A percentile compares a stretch with the other conserved stretches of the same genome.
These are phyloP conservation scores for Adansonia gregorii DNA, from an alignment of 441 rosid species.

Conservation along the genomic window DNA sequence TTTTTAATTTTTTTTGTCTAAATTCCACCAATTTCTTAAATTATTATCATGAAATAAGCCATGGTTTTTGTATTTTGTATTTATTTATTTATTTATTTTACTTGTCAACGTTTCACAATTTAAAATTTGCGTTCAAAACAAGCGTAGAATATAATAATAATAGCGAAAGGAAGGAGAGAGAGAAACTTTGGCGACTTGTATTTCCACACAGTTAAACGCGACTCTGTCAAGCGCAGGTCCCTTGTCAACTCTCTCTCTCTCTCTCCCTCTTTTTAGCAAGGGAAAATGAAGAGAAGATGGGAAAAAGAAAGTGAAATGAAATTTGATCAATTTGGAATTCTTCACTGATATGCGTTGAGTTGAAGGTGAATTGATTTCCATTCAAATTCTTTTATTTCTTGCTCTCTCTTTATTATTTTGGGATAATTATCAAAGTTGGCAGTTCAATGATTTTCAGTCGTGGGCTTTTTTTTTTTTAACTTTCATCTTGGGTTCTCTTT, in stretches of 20 bases:
- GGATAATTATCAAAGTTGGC: not conserved
- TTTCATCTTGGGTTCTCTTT: not conserved
- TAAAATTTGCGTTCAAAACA: not conserved
- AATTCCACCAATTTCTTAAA: too few relatives aligned
- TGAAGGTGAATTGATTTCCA: constrained; percentile 13
- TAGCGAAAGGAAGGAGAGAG: not conserved
- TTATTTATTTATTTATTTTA: too few relatives aligned
- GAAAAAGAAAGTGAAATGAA: not conserved
- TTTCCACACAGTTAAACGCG: not conserved
- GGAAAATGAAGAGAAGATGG: not conserved
- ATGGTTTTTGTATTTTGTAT: too few relatives aligned
- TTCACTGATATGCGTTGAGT: not conserved
- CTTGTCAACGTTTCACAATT: not conserved
- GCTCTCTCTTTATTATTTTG: not conserved
- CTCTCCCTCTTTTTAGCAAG: not conserved
- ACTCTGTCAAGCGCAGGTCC: not conserved
- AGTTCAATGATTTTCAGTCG: not conserved
- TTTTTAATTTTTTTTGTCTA: too few relatives aligned
- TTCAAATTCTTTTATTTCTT: not conserved
- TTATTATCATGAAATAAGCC: too few relatives aligned
- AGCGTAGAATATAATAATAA: not conserved
- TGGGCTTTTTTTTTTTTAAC: not conserved
- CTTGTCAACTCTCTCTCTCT: not conserved
- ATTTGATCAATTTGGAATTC: not conserved
- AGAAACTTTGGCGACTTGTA: not conserved